Evolutionary conservation across 2,329 filamentous ascomycete genomes (phyloP).

Genomic region (Periconia macrospinosa): DNA sequence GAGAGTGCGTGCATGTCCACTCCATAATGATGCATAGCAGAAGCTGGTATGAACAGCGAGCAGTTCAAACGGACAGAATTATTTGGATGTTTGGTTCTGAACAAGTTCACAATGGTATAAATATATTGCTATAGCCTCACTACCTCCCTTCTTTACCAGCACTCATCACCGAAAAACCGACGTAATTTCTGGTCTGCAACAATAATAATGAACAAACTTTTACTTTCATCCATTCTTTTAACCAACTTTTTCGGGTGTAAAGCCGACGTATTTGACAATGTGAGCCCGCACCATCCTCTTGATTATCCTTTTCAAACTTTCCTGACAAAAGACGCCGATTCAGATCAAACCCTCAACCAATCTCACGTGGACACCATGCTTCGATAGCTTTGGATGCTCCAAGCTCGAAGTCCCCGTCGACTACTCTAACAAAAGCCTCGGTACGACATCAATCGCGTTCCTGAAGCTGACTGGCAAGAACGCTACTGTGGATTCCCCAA

Average conservation of each 20-base stretch:
- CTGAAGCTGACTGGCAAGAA: neutral
- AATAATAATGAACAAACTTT: too few relatives aligned
- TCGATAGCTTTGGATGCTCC: neutral
- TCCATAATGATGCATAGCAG: neutral
- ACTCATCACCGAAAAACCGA: too few relatives aligned
- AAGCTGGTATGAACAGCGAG: neutral
- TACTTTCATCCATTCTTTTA: too few relatives aligned
- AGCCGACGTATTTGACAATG: neutral
- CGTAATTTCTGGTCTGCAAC: too few relatives aligned
- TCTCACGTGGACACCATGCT: neutral
- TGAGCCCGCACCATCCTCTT: neutral
- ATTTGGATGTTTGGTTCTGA: too few relatives aligned
- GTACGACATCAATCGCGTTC: conserved; percentile 4
- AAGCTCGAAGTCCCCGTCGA: conserved; percentile 10
- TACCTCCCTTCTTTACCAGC: too few relatives aligned
- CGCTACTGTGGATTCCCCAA: neutral
- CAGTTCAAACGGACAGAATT: too few relatives aligned
- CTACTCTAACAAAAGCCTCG: conserved; percentile 1
- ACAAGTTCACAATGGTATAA: too few relatives aligned
- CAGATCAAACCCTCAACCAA: neutral
- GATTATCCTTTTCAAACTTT: too few relatives aligned
- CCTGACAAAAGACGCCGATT: too few relatives aligned
- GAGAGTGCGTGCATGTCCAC: neutral
- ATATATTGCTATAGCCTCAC: too few relatives aligned
- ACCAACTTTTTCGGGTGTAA: too few relatives aligned